Conservation (phyloP, 2,329 filamentous ascomycete genomes). For the Alternaria solani region DNA sequence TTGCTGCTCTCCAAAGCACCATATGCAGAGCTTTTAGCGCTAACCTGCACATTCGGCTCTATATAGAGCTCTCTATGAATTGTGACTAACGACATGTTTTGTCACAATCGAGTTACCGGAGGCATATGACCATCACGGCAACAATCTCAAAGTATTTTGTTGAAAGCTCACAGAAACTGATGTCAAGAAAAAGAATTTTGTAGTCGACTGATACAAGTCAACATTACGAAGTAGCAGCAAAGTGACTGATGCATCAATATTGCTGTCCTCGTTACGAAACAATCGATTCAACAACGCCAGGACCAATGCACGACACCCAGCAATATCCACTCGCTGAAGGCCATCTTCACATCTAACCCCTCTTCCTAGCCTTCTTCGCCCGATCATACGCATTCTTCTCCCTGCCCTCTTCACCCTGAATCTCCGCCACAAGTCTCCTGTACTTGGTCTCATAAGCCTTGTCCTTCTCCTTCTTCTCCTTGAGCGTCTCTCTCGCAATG, state of each 20-base stretch:
- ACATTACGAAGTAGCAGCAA: neutral
- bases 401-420: conserved; percentile 89
- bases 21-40: too few relatives aligned
- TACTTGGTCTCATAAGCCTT: conserved; percentile 96
- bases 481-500: conserved; percentile 86
- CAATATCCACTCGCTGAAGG: neutral
- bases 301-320: neutral
- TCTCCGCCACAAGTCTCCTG: conserved; percentile 88
- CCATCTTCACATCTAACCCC: neutral
- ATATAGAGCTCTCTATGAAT: neutral
- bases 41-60: too few relatives aligned
- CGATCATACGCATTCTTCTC: conserved; percentile 89
- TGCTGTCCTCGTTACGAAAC: neutral
- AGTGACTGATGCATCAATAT: neutral
- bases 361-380: conserved; percentile 78
- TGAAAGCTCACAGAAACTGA: too few relatives aligned
- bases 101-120: neutral
- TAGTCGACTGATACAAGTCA: neutral
- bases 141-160: neutral
- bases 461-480: conserved; percentile 92
- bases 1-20: too few relatives aligned
- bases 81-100: neutral
- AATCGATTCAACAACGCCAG: neutral
- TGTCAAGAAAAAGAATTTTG: neutral
- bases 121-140: neutral